Conservation (phyloP, 2,329 filamentous ascomycete genomes). For the Macroventuria anomochaeta region DNA sequence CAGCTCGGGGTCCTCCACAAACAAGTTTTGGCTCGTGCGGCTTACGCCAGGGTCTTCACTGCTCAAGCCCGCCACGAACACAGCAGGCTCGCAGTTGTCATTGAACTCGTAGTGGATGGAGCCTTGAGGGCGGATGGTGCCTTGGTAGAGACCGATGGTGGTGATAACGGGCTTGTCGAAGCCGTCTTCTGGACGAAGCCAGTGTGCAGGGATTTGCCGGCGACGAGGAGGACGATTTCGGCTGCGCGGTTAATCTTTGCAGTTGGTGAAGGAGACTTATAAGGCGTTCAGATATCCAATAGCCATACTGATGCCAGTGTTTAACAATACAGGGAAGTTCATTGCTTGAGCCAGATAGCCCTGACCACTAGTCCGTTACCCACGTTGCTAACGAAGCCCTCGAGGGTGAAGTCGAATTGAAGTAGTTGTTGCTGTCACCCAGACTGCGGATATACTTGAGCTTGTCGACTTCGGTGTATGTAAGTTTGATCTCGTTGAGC, state of each 20-base stretch:
- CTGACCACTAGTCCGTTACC: constrained; percentile 5
- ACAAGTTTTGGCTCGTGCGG: constrained; percentile 5
- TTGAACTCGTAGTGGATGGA: constrained; percentile 1
- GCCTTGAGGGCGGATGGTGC: constrained; percentile 4
- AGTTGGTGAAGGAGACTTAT: too few species aligned
- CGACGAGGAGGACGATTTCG: constrained; percentile 8
- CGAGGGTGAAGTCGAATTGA: constrained; percentile 9
- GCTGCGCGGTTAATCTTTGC: constrained; percentile 7
- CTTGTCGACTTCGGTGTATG: constrained; percentile 9
- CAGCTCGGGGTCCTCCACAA: constrained; percentile 1
- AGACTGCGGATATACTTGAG: constrained; percentile 8
- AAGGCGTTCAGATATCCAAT: constrained; percentile 8
- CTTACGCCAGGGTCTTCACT: constrained; percentile 3
- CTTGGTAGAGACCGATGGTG: constrained; percentile 8
- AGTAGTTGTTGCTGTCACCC: constrained; percentile 5
- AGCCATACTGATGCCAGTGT: constrained; percentile 6
- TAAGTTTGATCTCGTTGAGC: constrained; percentile 7
- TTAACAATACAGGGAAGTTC: constrained; percentile 3
- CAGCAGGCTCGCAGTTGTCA: constrained; percentile 4
- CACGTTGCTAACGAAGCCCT: constrained; percentile 4
- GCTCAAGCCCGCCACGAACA: constrained; percentile 1
- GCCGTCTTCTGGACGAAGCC: constrained; percentile 8
- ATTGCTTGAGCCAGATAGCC: constrained; percentile 5
- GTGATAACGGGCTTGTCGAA: constrained; percentile 7
- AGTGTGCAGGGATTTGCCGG: constrained; percentile 4